Conservation (phyloP, 2,329 filamentous ascomycete species). For the Verticillium tricorpus region DNA sequence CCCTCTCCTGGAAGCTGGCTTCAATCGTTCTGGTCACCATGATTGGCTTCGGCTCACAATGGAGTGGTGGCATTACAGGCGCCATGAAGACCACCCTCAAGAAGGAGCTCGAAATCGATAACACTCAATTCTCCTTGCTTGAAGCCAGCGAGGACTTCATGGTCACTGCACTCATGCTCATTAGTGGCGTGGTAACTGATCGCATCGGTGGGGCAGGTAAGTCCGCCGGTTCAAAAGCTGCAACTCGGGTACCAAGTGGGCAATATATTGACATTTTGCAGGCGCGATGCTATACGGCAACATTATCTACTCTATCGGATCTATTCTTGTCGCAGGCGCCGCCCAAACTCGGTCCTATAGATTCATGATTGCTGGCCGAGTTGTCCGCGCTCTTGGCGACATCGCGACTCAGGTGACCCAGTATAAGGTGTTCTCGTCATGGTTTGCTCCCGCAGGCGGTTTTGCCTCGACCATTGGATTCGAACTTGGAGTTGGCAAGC, state of each 20-base stretch:
- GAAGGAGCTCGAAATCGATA: constrained; percentile 55
- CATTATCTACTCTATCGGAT: constrained; percentile 50
- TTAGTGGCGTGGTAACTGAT: constrained; percentile 53
- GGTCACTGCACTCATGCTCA: constrained; percentile 49
- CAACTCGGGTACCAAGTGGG: no score
- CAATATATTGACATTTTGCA: constrained; percentile 9
- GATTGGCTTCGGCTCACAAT: constrained; percentile 56
- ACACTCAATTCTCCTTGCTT: constrained; percentile 53
- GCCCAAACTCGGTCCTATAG: constrained; percentile 51
- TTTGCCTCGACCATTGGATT: constrained; percentile 59
- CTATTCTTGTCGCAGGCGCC: constrained; percentile 54
- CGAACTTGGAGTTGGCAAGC: constrained; percentile 56
- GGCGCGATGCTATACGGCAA: constrained; percentile 58
- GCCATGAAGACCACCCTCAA: constrained; percentile 59
- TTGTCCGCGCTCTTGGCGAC: constrained; percentile 54
- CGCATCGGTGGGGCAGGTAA: constrained; percentile 51
- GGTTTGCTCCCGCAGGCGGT: constrained; percentile 57
- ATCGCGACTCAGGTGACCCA: constrained; percentile 60
- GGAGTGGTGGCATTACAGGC: constrained; percentile 56
- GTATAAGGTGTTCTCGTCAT: constrained; percentile 61
- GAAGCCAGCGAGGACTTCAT: constrained; percentile 61
- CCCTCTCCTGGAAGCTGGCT: not conserved
- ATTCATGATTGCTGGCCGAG: constrained; percentile 56
- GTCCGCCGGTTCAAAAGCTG: constrained; percentile 10
- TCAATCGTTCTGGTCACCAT: constrained; percentile 44